Conservation (phyloP, 495 filamentous ascomycete species). For the Hypoxylon crocopeplum region DNA sequence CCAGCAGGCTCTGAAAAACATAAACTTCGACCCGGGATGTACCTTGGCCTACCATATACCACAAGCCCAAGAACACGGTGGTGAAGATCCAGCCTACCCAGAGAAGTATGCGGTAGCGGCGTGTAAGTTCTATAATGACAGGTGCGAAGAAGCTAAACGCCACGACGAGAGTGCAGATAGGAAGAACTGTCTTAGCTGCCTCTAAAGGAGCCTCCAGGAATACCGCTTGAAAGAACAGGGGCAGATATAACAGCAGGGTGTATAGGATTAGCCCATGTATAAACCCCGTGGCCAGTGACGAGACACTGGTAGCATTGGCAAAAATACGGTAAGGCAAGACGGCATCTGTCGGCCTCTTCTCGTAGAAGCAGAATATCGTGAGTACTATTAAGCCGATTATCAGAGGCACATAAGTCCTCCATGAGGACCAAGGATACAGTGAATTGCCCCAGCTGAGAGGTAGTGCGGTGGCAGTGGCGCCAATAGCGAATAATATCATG, state of each 20-base stretch:
- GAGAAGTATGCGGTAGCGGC: constrained; percentile 29
- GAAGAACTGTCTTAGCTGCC: constrained; percentile 35
- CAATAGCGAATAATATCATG: constrained; percentile 42
- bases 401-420: background rate
- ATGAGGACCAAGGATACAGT: constrained; percentile 46
- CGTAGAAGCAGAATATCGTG: constrained; percentile 39
- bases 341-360: constrained; percentile 30
- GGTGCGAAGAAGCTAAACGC: constrained; percentile 15
- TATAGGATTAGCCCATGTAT: too few relatives aligned
- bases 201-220: constrained; percentile 27
- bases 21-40: too few relatives aligned
- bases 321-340: constrained; percentile 25
- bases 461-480: constrained; percentile 30
- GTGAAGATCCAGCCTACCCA: constrained; percentile 26
- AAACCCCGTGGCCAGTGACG: too few relatives aligned
- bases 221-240: constrained; percentile 44
- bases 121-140: constrained; percentile 9
- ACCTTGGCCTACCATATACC: too few relatives aligned
- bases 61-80: constrained; percentile 31
- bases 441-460: constrained; percentile 43
- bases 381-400: constrained; percentile 36
- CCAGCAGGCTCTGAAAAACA: constrained; percentile 31
- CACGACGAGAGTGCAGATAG: constrained; percentile 14
- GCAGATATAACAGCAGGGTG: too few relatives aligned
- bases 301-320: too few relatives aligned